A percentile compares a stretch with the other conserved stretches of the same genome.
Conservation (phyloP, 305 asterid species). For the Stenogyne calaminthoides region DNA sequence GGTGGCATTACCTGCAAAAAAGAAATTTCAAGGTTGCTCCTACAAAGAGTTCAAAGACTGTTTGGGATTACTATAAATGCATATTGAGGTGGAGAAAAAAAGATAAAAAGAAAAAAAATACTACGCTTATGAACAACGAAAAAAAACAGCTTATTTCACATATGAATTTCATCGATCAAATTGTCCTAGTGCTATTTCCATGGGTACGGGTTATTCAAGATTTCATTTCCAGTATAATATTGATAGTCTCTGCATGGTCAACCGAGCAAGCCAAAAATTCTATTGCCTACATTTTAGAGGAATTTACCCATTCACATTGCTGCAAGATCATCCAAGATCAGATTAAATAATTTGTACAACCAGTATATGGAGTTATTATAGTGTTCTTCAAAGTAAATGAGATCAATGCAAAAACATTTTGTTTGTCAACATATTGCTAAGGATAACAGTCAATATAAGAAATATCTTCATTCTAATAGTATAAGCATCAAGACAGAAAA, state of each 20-base stretch:
- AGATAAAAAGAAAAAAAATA: too few species aligned
- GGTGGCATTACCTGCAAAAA: slow-evolving; percentile 73
- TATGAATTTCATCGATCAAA: too few species aligned
- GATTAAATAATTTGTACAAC: background rate
- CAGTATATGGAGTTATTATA: background rate
- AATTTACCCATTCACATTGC: slow-evolving; percentile 1
- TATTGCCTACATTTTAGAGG: slow-evolving; percentile 10
- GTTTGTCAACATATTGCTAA: background rate
- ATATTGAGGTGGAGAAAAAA: too few species aligned
- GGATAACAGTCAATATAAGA: background rate
- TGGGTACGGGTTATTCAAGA: too few species aligned
- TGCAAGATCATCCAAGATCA: background rate
- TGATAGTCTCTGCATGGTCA: background rate
- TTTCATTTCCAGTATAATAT: background rate
- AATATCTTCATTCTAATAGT: background rate
- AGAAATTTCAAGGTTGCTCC: slow-evolving; percentile 96
- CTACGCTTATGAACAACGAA: slow-evolving; percentile 23
- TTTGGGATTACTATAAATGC: too few species aligned
- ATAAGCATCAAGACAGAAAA: background rate
- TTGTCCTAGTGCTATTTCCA: too few species aligned
- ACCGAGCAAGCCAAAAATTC: background rate
- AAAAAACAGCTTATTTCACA: slow-evolving; percentile 20
- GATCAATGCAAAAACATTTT: background rate
- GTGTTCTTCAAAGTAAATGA: background rate
- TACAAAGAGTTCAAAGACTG: too few species aligned